Base-by-base conservation (phyloP, 1,139 yeast species). In the Debaryomyces subglobosus region DNA sequence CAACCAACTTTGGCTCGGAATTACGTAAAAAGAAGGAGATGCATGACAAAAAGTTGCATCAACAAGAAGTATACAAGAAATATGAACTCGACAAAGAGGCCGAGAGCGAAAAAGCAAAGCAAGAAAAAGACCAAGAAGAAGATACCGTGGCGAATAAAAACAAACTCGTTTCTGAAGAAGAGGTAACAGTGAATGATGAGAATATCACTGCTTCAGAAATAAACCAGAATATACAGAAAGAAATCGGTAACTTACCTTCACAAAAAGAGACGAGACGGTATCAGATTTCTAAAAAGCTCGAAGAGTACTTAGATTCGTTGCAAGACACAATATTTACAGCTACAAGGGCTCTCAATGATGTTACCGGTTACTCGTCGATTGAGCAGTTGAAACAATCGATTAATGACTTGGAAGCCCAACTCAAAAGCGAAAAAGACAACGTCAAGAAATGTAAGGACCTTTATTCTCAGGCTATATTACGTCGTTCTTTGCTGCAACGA, bases 341-440 rank as follows among this genome's bases (percentile, higher is more conserved):
- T 0, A 85, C 95, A 0, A 75, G 82, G 50, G 81, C 92, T 0
- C 71, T 94, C 39, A 95, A 95, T 62, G 97, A 92, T 60, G 85
- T 91, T 9, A 94, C 99, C 0, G 99, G 99, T 0, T 95, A 95
- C 64, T 79, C 94, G 0, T 77, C 86, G 10, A 89, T 95, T 50
- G 96, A 89, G 59, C 72, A 77, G 50, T 69, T 94, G 57, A 87
- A 90, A 66, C 65, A 73, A 34, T 68, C 81, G 1, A 90, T 90
- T 24, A 84, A 80, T 16, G 60, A 49, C 58, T 50, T 80, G 58
- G 86, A 82, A 54, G 57, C 59, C 10, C 81, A 79, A 36, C 68
- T 90, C 43, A 70, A 72, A 43, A 63, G 63, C 0, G 70, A 83
- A 3, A 82, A 89, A 51, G 69, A 68, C 0, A 62, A 68, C 1